Evolutionary conservation across 108 stramenopile species (phyloP), one percentile per base, ranked within the genome.

Genomic region (Fragilaria crotonensis): DNA sequence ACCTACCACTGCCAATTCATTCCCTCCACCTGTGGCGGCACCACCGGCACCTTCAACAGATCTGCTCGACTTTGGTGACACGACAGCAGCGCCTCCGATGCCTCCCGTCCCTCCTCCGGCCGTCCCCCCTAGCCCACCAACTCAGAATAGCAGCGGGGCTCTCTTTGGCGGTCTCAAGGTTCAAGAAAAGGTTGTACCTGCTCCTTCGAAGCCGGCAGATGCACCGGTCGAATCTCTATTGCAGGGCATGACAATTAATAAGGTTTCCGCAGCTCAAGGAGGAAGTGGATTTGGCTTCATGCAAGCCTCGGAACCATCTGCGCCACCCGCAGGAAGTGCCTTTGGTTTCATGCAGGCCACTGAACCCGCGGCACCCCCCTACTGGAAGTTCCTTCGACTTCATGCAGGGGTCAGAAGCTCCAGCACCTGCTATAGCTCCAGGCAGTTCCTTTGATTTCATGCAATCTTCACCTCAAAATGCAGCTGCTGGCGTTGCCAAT

Each of bases 21-120:
- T 66, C 20, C 69, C 66, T 23, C 53, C 74, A 23, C n/a, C n/a
- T n/a, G n/a, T n/a, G n/a, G 66, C 80, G 19, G 49, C 71, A n/a
- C 60, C 81, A 18, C 72, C 71, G 3, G 67, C 59, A 20, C 72
- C 73, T 7, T 75, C 83, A 44, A 54, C 71, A 17, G 85, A 93
- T 70, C 57, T 88, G 11, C 63, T 87, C 59, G 90, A 89, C 59
- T 88, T 87, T 75, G 89, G 80, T 44, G 75, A 78, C 17, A 47
- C 45, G 14, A 30, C 5, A 23, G 57, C 31, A 21, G 54, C 53
- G 20, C 48, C 55, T 22, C 23, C 44, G 5, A 20, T 29, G 22
- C 33, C 33, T 9, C 45, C 61, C 21, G 59, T 59, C 4, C 56
- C 70, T 33, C 18, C 61, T 5, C 32, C 61, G 27, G 17, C 71